phyloP scores from a whole-genome alignment of 2,329 filamentous ascomycete species.

The Aspergillus flavus region DNA sequence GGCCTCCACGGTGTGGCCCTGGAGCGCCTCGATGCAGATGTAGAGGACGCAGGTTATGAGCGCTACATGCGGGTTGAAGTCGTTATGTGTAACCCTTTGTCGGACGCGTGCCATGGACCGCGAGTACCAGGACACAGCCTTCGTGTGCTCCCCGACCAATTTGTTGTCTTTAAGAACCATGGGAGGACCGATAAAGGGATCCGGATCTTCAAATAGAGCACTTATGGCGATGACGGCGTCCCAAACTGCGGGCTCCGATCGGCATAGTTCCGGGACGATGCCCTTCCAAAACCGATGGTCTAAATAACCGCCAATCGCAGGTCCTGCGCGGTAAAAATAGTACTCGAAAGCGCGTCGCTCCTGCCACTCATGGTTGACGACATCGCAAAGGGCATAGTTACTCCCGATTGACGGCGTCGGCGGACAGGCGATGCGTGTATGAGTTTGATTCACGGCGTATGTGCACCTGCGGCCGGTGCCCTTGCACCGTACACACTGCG shows the following conservation, averaged over 20 bases:
- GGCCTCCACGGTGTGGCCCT: neutral
- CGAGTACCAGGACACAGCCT: neutral
- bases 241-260: conserved; percentile 28
- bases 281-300: conserved; percentile 26
- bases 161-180: neutral
- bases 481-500: neutral
- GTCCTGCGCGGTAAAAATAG: conserved; percentile 24
- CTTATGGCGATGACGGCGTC: conserved; percentile 29
- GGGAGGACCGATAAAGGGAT: neutral
- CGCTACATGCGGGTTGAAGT: neutral
- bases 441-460: neutral
- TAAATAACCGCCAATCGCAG: conserved; percentile 18
- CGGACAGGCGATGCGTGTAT: too few relatives aligned
- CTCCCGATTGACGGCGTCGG: neutral
- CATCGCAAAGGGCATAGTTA: neutral
- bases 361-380: conserved; percentile 9
- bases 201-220: conserved; percentile 21
- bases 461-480: neutral
- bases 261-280: conserved; percentile 23
- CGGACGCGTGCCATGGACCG: neutral
- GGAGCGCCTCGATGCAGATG: neutral
- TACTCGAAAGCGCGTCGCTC: conserved; percentile 31
- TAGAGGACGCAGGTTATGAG: neutral
- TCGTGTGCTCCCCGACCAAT: neutral
- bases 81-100: neutral